A percentile compares a stretch with the other conserved stretches of the same genome.
Conservation (phyloP, 2,329 filamentous ascomycete species). For the Fusarium agapanthi region DNA sequence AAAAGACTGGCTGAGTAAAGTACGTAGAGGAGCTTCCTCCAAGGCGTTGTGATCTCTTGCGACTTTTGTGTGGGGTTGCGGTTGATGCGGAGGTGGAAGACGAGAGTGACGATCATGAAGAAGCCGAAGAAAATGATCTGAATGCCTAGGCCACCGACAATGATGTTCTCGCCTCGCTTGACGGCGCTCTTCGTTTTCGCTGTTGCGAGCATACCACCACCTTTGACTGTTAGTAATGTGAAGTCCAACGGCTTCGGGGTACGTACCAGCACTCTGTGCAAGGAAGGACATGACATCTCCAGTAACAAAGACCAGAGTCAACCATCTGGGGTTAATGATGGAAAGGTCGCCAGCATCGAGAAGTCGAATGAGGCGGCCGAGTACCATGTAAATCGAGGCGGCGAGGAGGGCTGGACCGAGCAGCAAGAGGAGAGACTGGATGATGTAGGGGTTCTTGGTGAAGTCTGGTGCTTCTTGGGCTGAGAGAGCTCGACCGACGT, state of each 20-base stretch:
- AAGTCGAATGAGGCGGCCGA: constrained; percentile 52
- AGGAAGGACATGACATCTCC: constrained; percentile 60
- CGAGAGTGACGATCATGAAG: constrained; percentile 58
- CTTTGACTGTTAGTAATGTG: constrained; percentile 6
- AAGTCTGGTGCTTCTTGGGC: constrained; percentile 50
- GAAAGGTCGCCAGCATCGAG: constrained; percentile 51
- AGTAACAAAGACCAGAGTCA: constrained; percentile 61
- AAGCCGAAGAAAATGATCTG: constrained; percentile 65
- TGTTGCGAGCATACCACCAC: constrained; percentile 39
- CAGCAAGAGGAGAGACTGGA: constrained; percentile 50
- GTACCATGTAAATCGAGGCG: constrained; percentile 58
- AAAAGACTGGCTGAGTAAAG: constrained; percentile 43
- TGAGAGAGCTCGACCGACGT: constrained; percentile 60
- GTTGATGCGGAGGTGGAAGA: constrained; percentile 54
- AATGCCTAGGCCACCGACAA: constrained; percentile 61
- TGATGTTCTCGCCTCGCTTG: constrained; percentile 56
- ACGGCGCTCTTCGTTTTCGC: constrained; percentile 40
- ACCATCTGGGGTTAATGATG: constrained; percentile 53
- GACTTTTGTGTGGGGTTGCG: constrained; percentile 27
- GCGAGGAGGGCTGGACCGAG: constrained; percentile 55
- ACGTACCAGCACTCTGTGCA: constrained; percentile 42
- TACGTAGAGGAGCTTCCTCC: constrained; percentile 43
- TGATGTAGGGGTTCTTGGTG: constrained; percentile 49
- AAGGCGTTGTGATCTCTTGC: constrained; percentile 40
- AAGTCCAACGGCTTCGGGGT: not conserved